Base-by-base conservation (phyloP, 1,139 yeast genomes). In the Yamadazyma triangularis region DNA sequence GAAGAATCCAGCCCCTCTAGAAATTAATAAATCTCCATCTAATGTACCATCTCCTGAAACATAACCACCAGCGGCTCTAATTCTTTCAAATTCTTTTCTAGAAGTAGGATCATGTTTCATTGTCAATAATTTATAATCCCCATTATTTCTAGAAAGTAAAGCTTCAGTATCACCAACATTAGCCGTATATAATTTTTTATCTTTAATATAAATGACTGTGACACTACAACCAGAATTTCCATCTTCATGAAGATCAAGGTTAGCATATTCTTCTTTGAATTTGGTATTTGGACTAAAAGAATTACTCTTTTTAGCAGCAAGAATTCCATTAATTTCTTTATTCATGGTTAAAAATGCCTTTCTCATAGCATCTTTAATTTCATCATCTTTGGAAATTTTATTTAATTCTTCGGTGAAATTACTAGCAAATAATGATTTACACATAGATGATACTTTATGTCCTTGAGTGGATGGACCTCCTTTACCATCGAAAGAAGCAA, bases 121-220 rank as follows among this genome's bases (percentile, higher is more conserved):
- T 2, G 96, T 84, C 29, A 93, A 64, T 4, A 78, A 64, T 9
- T 71, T 62, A 50, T 77, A 84, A 29, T 87, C 93, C 18, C 97
- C 96, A 53, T 85, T 86, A 26, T 78, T 74, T 40, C 82, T 73
- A 4, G 95, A 80, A 33, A 91, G 56, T 32, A 91, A 68, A 0
- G 89, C 91, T 69, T 82, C 84, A 3, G 86, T 77, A 50, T 91
- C 97, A 47, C 99, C 99, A 33, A 85, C 76, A 46, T 89, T 89
- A 3, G 96, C 96, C 13, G 89, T 73, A 53, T 81, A 88, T 19
- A 89, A 56, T 36, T 67, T 71, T 35, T 74, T 74, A 22, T 81
- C 93, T 40, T 76, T 77, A 41, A 91, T 71, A 51, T 86, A 93
- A 9, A 87, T 70, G 13, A 88, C 77, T 0, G 96, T 79, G 0